These are phyloP conservation scores for Amanita inopinata DNA, from an alignment of 768 basidiomycete genomes.

Conservation along the genomic window DNA sequence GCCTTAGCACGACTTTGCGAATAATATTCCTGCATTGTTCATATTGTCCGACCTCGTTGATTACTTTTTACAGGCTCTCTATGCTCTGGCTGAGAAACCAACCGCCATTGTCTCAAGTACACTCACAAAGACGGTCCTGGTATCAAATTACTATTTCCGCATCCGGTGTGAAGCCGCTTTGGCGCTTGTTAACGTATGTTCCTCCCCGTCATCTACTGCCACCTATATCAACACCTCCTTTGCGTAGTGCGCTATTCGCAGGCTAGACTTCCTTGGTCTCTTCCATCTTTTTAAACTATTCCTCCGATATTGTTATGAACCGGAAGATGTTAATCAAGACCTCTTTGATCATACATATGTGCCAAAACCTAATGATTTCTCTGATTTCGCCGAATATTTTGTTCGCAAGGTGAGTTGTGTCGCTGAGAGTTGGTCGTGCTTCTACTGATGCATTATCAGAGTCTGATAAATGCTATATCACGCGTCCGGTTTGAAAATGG, in stretches of 20 bases:
- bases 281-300: conserved; percentile 97
- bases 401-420: conserved; percentile 69
- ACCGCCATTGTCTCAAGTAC: conserved; percentile 84
- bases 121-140: conserved; percentile 86
- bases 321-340: conserved; percentile 72
- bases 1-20: neutral
- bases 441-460: conserved; percentile 29
- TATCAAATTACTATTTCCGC: conserved; percentile 92
- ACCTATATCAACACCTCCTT: no score
- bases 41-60: neutral
- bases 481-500: conserved; percentile 81
- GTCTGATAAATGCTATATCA: conserved; percentile 73
- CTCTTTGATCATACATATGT: conserved; percentile 82
- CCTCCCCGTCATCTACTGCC: no score
- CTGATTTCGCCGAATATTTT: conserved; percentile 86
- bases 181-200: conserved; percentile 69
- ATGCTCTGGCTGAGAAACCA: conserved; percentile 73
- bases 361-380: conserved; percentile 93
- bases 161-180: conserved; percentile 91
- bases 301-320: conserved; percentile 82
- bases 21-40: neutral
- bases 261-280: conserved; percentile 80
- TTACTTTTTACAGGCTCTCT: conserved; percentile 58
- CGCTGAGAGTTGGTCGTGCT: neutral
- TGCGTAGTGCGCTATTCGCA: conserved; percentile 83